Evolutionary conservation across 2,329 filamentous ascomycete genomes (phyloP).

Genomic region (Westerdykella sp.): DNA sequence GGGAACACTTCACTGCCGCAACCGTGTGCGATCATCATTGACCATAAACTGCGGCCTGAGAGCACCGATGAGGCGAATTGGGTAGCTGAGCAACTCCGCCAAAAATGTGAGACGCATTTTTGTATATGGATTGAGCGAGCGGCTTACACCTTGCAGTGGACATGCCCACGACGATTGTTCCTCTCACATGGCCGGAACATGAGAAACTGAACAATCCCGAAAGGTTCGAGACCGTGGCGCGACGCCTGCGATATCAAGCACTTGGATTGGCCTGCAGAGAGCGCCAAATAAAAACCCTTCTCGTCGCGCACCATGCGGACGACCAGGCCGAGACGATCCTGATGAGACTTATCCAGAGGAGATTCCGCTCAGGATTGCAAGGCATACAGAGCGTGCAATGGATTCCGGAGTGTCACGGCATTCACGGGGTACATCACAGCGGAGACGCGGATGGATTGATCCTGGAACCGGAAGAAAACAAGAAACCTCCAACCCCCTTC

Average conservation of each 20-base stretch:
- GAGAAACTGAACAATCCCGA: slow-evolving; percentile 42
- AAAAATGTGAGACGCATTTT: slow-evolving; percentile 36
- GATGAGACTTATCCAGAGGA: slow-evolving; percentile 65
- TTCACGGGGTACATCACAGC: slow-evolving; percentile 59
- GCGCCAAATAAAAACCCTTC: slow-evolving; percentile 51
- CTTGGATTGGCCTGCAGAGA: slow-evolving; percentile 58
- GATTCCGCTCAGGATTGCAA: slow-evolving; percentile 62
- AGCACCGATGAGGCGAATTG: slow-evolving; percentile 51
- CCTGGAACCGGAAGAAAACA: slow-evolving; percentile 3
- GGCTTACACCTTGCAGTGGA: slow-evolving; percentile 18
- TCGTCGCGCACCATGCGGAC: slow-evolving; percentile 82
- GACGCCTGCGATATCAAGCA: slow-evolving; percentile 64
- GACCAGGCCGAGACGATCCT: slow-evolving; percentile 88
- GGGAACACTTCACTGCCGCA: slow-evolving; percentile 9
- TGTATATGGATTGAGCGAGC: neutral
- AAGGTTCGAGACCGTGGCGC: slow-evolving; percentile 72
- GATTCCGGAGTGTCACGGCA: slow-evolving; percentile 78
- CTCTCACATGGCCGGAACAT: slow-evolving; percentile 35
- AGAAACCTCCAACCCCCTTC: slow-evolving; percentile 19
- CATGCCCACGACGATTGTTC: slow-evolving; percentile 27
- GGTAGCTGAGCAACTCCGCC: slow-evolving; percentile 43
- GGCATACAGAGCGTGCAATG: slow-evolving; percentile 60
- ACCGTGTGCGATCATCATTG: slow-evolving; percentile 54
- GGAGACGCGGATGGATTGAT: slow-evolving; percentile 8
- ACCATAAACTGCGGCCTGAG: slow-evolving; percentile 52